A percentile compares a stretch with the other conserved stretches of the same genome.
Evolutionary conservation across 2,329 filamentous ascomycete species (phyloP).

Genomic region (Furcasterigmium sp.): DNA sequence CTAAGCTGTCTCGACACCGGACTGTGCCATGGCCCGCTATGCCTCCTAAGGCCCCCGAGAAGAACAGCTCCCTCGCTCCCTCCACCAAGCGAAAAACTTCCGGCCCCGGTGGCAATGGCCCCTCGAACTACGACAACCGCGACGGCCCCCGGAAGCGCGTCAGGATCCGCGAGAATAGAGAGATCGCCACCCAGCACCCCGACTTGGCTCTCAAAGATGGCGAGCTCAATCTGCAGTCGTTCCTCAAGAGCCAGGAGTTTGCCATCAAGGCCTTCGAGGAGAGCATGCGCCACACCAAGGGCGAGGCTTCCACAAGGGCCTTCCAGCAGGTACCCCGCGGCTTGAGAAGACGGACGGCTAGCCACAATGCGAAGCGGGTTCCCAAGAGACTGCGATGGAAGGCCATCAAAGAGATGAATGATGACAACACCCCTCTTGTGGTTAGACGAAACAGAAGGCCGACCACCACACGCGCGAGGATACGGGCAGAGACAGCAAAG

Average conservation of each 20-base stretch:
- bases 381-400: conserved; percentile 69
- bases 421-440: conserved; percentile 86
- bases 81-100: conserved; percentile 21
- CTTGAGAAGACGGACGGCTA: conserved; percentile 81
- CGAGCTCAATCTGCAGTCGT: conserved; percentile 78
- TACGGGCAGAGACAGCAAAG: conserved; percentile 73
- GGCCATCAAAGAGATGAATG: conserved; percentile 69
- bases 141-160: conserved; percentile 31
- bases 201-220: conserved; percentile 58
- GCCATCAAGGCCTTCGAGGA: conserved; percentile 83
- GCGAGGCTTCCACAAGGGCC: conserved; percentile 58
- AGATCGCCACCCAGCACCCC: conserved; percentile 44
- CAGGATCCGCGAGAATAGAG: conserved; percentile 41
- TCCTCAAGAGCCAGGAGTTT: conserved; percentile 79
- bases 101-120: conserved; percentile 9
- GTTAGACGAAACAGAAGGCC: conserved; percentile 59
- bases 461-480: conserved; percentile 47
- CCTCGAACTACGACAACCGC: conserved; percentile 14
- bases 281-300: conserved; percentile 72
- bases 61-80: conserved; percentile 6
- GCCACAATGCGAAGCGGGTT: conserved; percentile 89
- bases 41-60: conserved; percentile 7
- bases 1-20: conserved; percentile 6
- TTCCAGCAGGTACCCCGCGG: conserved; percentile 88
- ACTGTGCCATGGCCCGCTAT: conserved; percentile 7